These are phyloP conservation scores for Neofusicoccum kwambonambiense DNA, from an alignment of 2,329 filamentous ascomycete species.

Conservation along the genomic window DNA sequence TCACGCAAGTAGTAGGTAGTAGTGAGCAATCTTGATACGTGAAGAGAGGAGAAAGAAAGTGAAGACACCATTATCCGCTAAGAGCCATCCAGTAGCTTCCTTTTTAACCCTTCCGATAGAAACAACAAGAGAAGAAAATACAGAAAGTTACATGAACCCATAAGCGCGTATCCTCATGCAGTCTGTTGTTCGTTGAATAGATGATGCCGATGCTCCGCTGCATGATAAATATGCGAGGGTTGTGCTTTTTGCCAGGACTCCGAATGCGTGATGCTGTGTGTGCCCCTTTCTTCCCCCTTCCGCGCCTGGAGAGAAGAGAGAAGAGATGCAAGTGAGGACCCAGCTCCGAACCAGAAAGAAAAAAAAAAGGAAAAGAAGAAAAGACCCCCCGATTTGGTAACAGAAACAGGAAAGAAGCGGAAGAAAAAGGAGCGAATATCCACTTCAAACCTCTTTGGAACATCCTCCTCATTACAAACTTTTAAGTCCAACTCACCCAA, in stretches of 20 bases:
- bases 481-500: neutral
- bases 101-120: neutral
- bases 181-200: neutral
- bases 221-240: neutral
- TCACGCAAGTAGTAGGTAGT: neutral
- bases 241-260: conserved; percentile 3
- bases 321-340: neutral
- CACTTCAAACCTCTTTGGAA: neutral
- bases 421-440: conserved; percentile 1
- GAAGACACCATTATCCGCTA: neutral
- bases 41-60: neutral
- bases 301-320: neutral
- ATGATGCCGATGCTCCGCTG: neutral
- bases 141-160: neutral
- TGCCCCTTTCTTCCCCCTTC: neutral
- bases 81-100: neutral
- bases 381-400: neutral
- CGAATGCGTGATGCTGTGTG: neutral
- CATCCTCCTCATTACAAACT: neutral
- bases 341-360: neutral
- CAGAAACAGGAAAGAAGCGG: neutral
- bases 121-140: neutral
- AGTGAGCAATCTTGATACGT: neutral
- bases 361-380: neutral
- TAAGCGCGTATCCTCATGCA: neutral